Evolutionary conservation across 768 basidiomycete species (phyloP).

Genomic region (Pulveroboletus sp.): DNA sequence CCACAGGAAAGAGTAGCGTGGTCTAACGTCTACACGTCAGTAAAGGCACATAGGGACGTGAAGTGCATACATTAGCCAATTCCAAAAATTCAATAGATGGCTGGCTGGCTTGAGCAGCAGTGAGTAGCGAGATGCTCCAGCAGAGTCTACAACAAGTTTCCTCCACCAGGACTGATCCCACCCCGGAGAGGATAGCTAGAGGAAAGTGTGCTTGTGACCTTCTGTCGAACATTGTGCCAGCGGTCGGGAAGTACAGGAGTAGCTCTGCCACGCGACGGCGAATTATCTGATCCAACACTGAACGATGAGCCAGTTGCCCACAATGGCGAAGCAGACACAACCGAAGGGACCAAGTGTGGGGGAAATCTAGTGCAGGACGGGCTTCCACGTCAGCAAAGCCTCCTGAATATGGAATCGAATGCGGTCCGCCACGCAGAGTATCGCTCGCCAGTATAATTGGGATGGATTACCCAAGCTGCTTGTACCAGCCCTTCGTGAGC

Average conservation of each 20-base stretch:
- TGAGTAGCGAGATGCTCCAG: constrained; percentile 67
- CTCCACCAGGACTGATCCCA: constrained; percentile 59
- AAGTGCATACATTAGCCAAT: constrained; percentile 57
- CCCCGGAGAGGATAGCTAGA: constrained; percentile 63
- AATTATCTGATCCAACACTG: background rate
- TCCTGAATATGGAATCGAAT: constrained; percentile 68
- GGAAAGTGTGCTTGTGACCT: constrained; percentile 51
- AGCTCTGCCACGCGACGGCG: constrained; percentile 29
- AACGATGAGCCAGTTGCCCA: constrained; percentile 3
- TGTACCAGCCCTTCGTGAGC: constrained; percentile 70
- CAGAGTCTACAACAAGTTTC: constrained; percentile 72
- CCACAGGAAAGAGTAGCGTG: constrained; percentile 60
- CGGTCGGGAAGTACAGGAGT: constrained; percentile 49
- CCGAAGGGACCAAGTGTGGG: constrained; percentile 48
- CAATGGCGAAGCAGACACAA: constrained; percentile 23
- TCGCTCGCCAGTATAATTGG: constrained; percentile 52
- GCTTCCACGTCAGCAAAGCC: constrained; percentile 56
- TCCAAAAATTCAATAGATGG: constrained; percentile 49
- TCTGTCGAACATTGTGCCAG: constrained; percentile 50
- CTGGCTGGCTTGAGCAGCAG: constrained; percentile 51
- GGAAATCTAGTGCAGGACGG: constrained; percentile 49
- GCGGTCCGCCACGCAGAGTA: constrained; percentile 54
- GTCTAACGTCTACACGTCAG: constrained; percentile 41
- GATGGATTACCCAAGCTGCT: constrained; percentile 76
- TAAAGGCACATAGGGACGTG: background rate